phyloP scores from a whole-genome alignment of 2,329 filamentous ascomycete species.

The Stagonosporopsis tanaceti region DNA sequence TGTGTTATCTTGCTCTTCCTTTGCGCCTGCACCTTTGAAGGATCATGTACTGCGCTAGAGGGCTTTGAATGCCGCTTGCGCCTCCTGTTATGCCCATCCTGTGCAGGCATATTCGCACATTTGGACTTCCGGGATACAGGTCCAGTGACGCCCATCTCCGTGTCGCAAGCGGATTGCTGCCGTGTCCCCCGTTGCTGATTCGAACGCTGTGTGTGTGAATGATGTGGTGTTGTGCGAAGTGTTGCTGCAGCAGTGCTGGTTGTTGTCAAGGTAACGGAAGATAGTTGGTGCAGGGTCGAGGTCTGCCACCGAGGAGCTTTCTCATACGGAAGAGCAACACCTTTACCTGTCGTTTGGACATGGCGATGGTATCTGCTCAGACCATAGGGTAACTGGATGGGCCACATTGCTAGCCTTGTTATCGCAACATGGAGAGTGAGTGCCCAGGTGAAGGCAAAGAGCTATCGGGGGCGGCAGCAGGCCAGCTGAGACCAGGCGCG shows the following conservation, averaged over 20 bases:
- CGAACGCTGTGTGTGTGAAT: background rate
- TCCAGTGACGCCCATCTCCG: background rate
- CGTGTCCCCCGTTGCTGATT: background rate
- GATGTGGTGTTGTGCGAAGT: background rate
- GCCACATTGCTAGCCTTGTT: constrained; percentile 2
- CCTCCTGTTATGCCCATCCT: constrained; percentile 2
- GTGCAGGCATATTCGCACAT: background rate
- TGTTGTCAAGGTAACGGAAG: background rate
- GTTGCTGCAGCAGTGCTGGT: background rate
- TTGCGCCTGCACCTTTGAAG: too few species aligned
- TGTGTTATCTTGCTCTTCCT: background rate
- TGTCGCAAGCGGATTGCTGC: background rate
- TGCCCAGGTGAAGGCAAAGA: constrained; percentile 1
- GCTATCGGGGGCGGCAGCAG: background rate
- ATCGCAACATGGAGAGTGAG: background rate
- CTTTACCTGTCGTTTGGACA: constrained; percentile 2
- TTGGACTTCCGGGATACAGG: background rate
- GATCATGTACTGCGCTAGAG: too few species aligned
- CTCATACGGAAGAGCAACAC: background rate
- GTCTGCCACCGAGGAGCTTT: background rate
- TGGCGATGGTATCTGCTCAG: constrained; percentile 12
- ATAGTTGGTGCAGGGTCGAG: background rate
- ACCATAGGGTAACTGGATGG: constrained; percentile 21
- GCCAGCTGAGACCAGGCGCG: background rate
- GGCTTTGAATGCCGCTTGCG: background rate